Percentiles rank a stretch among this genome's conserved stretches.
These are phyloP conservation scores for Coemansia sp. DNA, from an alignment of 192 early-diverging fungal species.

Conservation along the genomic window DNA sequence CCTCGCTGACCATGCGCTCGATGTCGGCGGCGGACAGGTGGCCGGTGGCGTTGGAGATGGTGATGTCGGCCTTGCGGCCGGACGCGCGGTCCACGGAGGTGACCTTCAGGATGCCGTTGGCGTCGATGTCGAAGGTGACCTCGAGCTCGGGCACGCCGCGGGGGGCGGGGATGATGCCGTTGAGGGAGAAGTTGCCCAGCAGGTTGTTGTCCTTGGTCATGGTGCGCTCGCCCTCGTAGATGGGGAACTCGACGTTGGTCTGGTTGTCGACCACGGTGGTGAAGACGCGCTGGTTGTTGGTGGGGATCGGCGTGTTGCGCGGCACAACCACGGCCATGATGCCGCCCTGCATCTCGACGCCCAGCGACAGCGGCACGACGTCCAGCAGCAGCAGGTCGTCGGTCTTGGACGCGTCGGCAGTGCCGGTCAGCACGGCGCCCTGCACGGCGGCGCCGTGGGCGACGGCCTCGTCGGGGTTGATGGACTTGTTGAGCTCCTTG, in stretches of 20 bases:
- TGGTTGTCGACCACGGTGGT: slow-evolving; percentile 82
- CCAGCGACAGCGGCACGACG: slow-evolving; percentile 80
- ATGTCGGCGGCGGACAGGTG: slow-evolving; percentile 88
- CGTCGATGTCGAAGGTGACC: slow-evolving; percentile 81
- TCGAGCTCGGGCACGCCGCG: slow-evolving; percentile 75
- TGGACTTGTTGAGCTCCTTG: slow-evolving; percentile 78
- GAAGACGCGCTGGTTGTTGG: slow-evolving; percentile 77
- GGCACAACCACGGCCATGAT: slow-evolving; percentile 80
- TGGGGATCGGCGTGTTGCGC: slow-evolving; percentile 81
- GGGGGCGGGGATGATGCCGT: slow-evolving; percentile 75
- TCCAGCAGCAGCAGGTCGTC: slow-evolving; percentile 78
- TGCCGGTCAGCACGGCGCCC: slow-evolving; percentile 73
- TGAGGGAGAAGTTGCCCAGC: slow-evolving; percentile 80
- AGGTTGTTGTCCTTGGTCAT: slow-evolving; percentile 91
- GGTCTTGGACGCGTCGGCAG: slow-evolving; percentile 60
- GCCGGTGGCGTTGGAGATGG: slow-evolving; percentile 92
- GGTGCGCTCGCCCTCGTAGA: slow-evolving; percentile 84
- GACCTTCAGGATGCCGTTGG: slow-evolving; percentile 88
- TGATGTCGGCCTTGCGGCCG: slow-evolving; percentile 86
- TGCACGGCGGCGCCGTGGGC: slow-evolving; percentile 92
- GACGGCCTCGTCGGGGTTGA: slow-evolving; percentile 96
- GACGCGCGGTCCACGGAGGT: slow-evolving; percentile 89
- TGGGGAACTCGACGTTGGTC: slow-evolving; percentile 79
- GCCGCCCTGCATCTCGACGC: slow-evolving; percentile 82
- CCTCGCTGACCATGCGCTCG: slow-evolving; percentile 89